These are phyloP conservation scores for Colletotrichum sp. DNA, from an alignment of 2,329 filamentous ascomycete species.

Conservation along the genomic window DNA sequence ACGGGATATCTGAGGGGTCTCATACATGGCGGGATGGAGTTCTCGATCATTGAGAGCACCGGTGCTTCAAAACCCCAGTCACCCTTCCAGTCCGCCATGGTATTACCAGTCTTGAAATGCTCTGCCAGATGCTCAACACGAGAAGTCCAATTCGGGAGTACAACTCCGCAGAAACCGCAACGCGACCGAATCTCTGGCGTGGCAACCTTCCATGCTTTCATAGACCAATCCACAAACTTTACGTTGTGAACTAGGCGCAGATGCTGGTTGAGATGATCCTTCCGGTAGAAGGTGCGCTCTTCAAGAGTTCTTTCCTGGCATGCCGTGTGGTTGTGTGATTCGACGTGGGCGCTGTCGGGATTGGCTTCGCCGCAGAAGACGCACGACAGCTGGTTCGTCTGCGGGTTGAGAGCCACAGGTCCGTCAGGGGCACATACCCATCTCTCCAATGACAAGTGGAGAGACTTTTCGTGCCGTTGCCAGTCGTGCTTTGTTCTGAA, in stretches of 20 bases:
- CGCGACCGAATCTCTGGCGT: slow-evolving; percentile 67
- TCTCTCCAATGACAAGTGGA: slow-evolving; percentile 67
- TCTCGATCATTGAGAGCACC: slow-evolving; percentile 68
- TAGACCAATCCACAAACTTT: slow-evolving; percentile 69
- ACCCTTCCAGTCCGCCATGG: slow-evolving; percentile 74
- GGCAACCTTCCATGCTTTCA: slow-evolving; percentile 65
- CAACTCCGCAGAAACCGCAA: slow-evolving; percentile 69
- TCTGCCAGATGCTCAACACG: slow-evolving; percentile 69
- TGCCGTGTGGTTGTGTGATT: slow-evolving; percentile 63
- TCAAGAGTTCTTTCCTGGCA: slow-evolving; percentile 69
- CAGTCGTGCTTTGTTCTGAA: slow-evolving; percentile 74
- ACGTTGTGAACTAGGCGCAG: slow-evolving; percentile 65
- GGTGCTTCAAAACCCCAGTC: slow-evolving; percentile 71
- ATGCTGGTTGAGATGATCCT: slow-evolving; percentile 72
- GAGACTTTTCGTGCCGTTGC: slow-evolving; percentile 73
- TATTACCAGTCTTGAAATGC: slow-evolving; percentile 68
- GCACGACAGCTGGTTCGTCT: slow-evolving; percentile 62
- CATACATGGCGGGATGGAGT: slow-evolving; percentile 70
- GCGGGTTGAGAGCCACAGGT: slow-evolving; percentile 58
- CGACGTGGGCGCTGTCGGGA: slow-evolving; percentile 60
- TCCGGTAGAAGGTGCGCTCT: slow-evolving; percentile 71
- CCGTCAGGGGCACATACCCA: slow-evolving; percentile 70
- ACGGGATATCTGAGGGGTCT: slow-evolving; percentile 38
- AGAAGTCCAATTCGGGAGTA: slow-evolving; percentile 66
- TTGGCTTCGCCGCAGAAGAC: slow-evolving; percentile 64